phyloP scores from a whole-genome alignment of 129 eudicot species.

The Lactuca sativa region DNA sequence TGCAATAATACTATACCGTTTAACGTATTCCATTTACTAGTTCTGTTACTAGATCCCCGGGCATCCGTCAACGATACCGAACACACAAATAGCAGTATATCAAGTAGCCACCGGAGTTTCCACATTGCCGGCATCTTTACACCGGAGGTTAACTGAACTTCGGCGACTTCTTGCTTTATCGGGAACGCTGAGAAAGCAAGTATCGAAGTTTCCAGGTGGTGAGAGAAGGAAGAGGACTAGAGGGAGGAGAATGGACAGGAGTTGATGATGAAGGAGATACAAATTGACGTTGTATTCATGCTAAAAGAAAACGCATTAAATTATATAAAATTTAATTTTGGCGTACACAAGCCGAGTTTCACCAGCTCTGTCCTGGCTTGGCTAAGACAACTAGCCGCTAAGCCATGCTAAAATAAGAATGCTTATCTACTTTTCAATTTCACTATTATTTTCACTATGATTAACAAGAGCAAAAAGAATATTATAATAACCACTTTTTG shows the following conservation, averaged over 20 bases:
- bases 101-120: slow-evolving; percentile 19
- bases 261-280: slow-evolving; percentile 9
- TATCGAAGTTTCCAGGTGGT: slow-evolving; percentile 10
- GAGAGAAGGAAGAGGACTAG: background rate
- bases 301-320: slow-evolving; percentile 6
- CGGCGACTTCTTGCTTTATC: background rate
- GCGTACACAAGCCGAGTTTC: slow-evolving; percentile 18
- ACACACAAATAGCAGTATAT: slow-evolving; percentile 10
- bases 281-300: background rate
- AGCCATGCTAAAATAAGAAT: background rate
- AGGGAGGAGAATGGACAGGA: background rate
- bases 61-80: slow-evolving; percentile 10
- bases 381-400: background rate
- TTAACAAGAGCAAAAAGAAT: too few species aligned
- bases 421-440: too few species aligned
- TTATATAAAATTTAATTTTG: slow-evolving; percentile 9
- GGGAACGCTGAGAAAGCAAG: background rate
- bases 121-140: slow-evolving; percentile 18
- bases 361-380: background rate
- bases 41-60: slow-evolving; percentile 10
- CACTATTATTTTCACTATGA: too few species aligned
- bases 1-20: slow-evolving; percentile 9
- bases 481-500: too few species aligned
- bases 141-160: slow-evolving; percentile 13
- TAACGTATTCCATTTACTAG: slow-evolving; percentile 25